Conservation (phyloP, 2,329 filamentous ascomycete genomes). For the Beauveria australis region DNA sequence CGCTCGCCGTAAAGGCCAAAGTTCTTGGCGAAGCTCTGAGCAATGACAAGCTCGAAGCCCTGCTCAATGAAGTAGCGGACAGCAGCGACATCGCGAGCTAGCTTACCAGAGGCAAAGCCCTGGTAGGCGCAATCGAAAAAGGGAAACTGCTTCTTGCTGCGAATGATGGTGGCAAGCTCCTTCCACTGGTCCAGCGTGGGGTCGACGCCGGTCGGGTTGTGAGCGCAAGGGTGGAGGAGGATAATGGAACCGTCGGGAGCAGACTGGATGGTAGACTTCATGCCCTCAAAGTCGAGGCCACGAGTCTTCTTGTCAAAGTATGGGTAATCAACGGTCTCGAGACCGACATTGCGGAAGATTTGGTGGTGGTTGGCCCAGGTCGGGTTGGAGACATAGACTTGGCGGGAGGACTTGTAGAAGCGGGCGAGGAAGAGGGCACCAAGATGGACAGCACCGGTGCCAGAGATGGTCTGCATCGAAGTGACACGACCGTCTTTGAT, state of each 20-base stretch:
- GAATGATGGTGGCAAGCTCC: conserved; percentile 71
- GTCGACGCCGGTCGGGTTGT: conserved; percentile 97
- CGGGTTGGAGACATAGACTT: conserved; percentile 85
- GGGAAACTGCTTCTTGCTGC: conserved; percentile 76
- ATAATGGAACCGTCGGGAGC: conserved; percentile 78
- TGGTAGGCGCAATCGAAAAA: conserved; percentile 99
- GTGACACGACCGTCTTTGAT: conserved; percentile 73
- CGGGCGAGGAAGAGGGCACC: conserved; percentile 88
- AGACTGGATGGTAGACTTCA: conserved; percentile 61
- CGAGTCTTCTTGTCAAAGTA: conserved; percentile 89
- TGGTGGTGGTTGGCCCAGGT: conserved; percentile 99
- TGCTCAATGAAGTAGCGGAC: conserved; percentile 89
- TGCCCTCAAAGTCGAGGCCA: conserved; percentile 85
- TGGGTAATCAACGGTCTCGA: conserved; percentile 75
- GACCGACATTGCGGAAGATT: conserved; percentile 86
- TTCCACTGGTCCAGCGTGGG: conserved; percentile 92
- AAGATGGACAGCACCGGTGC: conserved; percentile 89
- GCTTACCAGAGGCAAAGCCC: conserved; percentile 89
- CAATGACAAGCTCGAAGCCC: conserved; percentile 80
- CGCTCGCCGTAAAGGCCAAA: conserved; percentile 96
- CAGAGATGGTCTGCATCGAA: conserved; percentile 91
- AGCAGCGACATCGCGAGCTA: conserved; percentile 79
- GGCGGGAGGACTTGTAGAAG: conserved; percentile 71
- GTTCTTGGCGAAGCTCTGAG: conserved; percentile 96
- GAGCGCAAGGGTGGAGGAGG: conserved; percentile 88